Evolutionary conservation across 2,329 filamentous ascomycete species (phyloP).

Genomic region (Cercospora sp.): DNA sequence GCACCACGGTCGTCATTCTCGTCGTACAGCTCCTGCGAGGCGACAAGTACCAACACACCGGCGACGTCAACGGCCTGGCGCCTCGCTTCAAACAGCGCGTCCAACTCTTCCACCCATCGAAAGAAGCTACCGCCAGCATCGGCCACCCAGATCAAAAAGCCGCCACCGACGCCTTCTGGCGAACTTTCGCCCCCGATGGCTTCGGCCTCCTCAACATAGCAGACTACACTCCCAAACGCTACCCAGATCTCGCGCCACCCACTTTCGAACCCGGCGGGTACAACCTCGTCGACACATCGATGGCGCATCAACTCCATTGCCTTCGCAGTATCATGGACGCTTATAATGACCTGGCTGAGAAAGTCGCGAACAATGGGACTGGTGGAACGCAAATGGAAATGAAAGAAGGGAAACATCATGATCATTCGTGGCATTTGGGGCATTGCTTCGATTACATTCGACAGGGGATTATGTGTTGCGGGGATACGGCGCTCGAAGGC

Average conservation of each 20-base stretch:
- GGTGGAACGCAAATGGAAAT: background rate
- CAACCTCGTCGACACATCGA: slow-evolving; percentile 14
- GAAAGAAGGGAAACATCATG: slow-evolving; percentile 7
- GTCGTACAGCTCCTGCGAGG: background rate
- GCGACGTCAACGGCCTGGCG: slow-evolving; percentile 17
- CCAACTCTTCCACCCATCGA: slow-evolving; percentile 8
- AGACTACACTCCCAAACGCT: slow-evolving; percentile 6
- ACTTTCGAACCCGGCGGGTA: slow-evolving; percentile 11
- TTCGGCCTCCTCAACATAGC: slow-evolving; percentile 13
- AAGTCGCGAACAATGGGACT: background rate
- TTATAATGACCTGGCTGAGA: slow-evolving; percentile 10
- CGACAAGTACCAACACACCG: slow-evolving; percentile 13
- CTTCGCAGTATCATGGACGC: slow-evolving; percentile 15
- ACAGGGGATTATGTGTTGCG: slow-evolving; percentile 19
- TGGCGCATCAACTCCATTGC: slow-evolving; percentile 17
- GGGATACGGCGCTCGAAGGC: slow-evolving; percentile 17
- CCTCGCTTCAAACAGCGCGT: slow-evolving; percentile 11
- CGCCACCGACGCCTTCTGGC: slow-evolving; percentile 13
- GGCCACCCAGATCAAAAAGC: slow-evolving; percentile 8
- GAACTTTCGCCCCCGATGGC: slow-evolving; percentile 14
- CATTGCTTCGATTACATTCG: slow-evolving; percentile 19
- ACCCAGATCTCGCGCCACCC: slow-evolving; percentile 4
- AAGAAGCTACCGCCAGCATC: slow-evolving; percentile 7
- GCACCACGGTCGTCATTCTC: background rate
- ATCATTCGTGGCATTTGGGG: slow-evolving; percentile 18